These are phyloP conservation scores for Hortiboletus flavorubellus DNA, from an alignment of 768 basidiomycete genomes.

Conservation along the genomic window DNA sequence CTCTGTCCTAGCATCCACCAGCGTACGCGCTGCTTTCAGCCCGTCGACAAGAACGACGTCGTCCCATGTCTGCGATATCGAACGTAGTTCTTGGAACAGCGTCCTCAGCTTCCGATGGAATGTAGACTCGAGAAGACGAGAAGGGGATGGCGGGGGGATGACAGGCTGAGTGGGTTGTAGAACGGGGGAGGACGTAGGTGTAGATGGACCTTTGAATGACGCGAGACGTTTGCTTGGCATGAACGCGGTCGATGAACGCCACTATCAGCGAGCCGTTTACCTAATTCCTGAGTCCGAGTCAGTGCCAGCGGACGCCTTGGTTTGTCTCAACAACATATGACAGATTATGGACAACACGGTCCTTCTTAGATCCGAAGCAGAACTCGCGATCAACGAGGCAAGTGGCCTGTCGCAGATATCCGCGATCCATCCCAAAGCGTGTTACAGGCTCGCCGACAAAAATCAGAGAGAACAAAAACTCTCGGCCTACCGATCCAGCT, in stretches of 20 bases:
- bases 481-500: slow-evolving; percentile 80
- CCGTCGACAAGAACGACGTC: slow-evolving; percentile 80
- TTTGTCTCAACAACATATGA: not conserved
- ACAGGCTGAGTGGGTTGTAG: slow-evolving; percentile 36
- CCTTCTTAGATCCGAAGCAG: slow-evolving; percentile 31
- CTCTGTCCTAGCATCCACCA: slow-evolving; percentile 79
- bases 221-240: slow-evolving; percentile 57
- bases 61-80: slow-evolving; percentile 72
- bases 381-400: slow-evolving; percentile 31
- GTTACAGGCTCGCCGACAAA: slow-evolving; percentile 63
- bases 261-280: not conserved
- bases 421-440: not conserved
- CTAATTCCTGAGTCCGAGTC: not conserved
- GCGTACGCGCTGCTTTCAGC: slow-evolving; percentile 63
- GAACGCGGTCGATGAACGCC: not conserved
- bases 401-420: not conserved
- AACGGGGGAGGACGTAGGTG: slow-evolving; percentile 67
- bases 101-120: slow-evolving; percentile 76
- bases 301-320: not conserved
- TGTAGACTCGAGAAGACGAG: slow-evolving; percentile 57
- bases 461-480: slow-evolving; percentile 64
- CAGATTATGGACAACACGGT: slow-evolving; percentile 26
- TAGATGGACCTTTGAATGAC: slow-evolving; percentile 78
- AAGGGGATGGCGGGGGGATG: slow-evolving; percentile 42
- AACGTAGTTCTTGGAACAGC: slow-evolving; percentile 63